These are phyloP conservation scores for rapeseed (Brassica napus) DNA, from an alignment of 345 rosid species.

Conservation along the genomic window DNA sequence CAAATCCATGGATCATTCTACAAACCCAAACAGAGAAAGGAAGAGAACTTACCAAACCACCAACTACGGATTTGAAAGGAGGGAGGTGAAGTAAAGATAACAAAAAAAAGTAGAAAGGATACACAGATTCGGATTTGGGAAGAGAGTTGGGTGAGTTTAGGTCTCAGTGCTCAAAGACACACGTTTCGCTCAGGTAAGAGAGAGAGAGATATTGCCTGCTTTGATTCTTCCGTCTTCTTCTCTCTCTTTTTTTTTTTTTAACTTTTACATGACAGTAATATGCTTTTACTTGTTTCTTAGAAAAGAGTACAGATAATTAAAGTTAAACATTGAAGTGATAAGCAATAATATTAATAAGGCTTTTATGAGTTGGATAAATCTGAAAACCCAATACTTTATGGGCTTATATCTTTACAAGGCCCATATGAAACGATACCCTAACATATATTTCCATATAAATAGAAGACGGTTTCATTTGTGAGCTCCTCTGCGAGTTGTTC, in stretches of 20 bases:
- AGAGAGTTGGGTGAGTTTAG: background rate
- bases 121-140: background rate
- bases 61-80: background rate
- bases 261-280: background rate
- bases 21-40: background rate
- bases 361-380: background rate
- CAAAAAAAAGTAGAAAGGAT: background rate
- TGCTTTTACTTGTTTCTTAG: background rate
- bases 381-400: background rate
- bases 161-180: background rate
- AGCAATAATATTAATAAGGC: background rate
- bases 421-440: background rate
- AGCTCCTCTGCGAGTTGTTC: background rate
- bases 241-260: background rate
- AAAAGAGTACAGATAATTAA: too few species aligned
- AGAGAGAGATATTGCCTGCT: background rate
- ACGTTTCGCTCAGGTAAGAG: background rate
- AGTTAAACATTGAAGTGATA: too few species aligned
- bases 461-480: background rate
- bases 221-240: background rate
- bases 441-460: background rate
- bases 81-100: background rate
- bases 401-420: background rate
- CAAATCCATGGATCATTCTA: background rate
- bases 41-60: background rate